Evolutionary conservation across 805 yeast genomes (phyloP).

Genomic region (Candida tibetensis): DNA sequence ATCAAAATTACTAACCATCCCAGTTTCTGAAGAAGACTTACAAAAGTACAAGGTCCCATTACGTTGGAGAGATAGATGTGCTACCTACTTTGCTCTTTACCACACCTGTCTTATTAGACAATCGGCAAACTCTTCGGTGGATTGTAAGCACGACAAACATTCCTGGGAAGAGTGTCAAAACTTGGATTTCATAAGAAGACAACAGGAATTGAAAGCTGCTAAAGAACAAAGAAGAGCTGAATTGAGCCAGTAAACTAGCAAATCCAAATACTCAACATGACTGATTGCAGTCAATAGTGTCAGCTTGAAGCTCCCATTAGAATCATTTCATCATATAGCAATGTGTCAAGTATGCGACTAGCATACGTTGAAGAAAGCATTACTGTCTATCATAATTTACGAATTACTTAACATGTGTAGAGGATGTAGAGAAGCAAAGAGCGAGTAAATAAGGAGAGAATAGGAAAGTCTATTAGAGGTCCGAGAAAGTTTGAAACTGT

Average conservation of each 20-base stretch:
- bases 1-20: slow-evolving; percentile 20
- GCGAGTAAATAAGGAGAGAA: too few species aligned
- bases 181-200: slow-evolving; percentile 77
- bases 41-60: slow-evolving; percentile 75
- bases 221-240: slow-evolving; percentile 41
- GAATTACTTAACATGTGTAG: too few species aligned
- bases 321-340: too few species aligned
- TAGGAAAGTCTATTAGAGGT: too few species aligned
- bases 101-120: slow-evolving; percentile 44
- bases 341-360: too few species aligned
- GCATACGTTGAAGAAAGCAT: too few species aligned
- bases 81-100: slow-evolving; percentile 48
- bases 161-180: slow-evolving; percentile 84
- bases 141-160: slow-evolving; percentile 75
- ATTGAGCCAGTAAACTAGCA: slow-evolving; percentile 6
- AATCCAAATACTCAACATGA: too few species aligned
- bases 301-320: too few species aligned
- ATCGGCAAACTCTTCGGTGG: slow-evolving; percentile 42
- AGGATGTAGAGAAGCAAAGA: too few species aligned
- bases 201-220: slow-evolving; percentile 60
- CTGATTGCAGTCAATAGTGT: too few species aligned
- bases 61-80: slow-evolving; percentile 82
- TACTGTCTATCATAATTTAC: too few species aligned
- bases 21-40: slow-evolving; percentile 81
- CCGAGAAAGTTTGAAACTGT: too few species aligned